Evolutionary conservation across 371 early-diverging fungal genomes (phyloP).

Genomic region (Apophysomyces variabilis): DNA sequence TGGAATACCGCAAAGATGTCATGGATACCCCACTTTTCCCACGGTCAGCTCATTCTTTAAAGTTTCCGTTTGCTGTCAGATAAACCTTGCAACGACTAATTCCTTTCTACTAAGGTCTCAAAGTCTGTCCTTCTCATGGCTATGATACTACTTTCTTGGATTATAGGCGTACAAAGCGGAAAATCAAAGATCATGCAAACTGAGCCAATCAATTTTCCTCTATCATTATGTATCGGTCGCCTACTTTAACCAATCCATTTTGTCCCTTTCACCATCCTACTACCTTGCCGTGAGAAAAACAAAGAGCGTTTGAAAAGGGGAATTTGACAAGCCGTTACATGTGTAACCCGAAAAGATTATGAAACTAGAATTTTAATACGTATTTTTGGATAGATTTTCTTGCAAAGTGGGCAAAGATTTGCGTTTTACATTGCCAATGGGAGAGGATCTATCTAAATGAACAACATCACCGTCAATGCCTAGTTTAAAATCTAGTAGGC

Average conservation of each 20-base stretch:
- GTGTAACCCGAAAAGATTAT: no score
- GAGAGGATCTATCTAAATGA: neutral
- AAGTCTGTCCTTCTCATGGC: neutral
- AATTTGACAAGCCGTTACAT: no score
- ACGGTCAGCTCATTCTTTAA: constrained; percentile 4
- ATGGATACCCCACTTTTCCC: neutral
- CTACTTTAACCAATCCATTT: neutral
- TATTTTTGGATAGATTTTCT: neutral
- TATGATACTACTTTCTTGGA: neutral
- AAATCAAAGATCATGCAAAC: neutral
- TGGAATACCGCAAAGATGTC: no score
- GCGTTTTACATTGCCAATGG: neutral
- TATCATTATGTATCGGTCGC: neutral
- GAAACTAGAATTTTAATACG: no score
- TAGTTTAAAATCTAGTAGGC: neutral
- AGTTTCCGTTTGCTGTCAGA: neutral
- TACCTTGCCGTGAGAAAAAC: no score
- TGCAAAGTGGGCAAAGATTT: neutral
- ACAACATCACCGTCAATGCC: neutral
- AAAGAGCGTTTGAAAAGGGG: no score
- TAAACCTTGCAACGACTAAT: neutral
- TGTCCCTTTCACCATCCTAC: no score
- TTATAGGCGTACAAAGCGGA: neutral
- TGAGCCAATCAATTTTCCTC: neutral
- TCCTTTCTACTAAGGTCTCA: no score